Conservation (phyloP, 495 filamentous ascomycete species). For the Penicillium paxilli region DNA sequence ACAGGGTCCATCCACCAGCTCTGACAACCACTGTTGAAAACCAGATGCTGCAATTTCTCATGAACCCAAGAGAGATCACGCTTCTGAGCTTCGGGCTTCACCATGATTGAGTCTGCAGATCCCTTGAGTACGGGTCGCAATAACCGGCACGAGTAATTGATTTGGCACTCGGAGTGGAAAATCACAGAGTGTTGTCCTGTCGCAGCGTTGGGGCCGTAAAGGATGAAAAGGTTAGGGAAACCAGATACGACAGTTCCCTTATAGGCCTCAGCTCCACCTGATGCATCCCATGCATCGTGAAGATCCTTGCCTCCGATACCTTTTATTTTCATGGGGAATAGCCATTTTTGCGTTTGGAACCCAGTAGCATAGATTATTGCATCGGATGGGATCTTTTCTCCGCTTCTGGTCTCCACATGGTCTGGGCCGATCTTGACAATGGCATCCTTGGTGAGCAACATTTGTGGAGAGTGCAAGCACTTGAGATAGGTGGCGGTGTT, state of each 20-base stretch:
- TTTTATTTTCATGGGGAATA: slow-evolving; percentile 37
- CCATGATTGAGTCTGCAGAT: slow-evolving; percentile 22
- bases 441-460: slow-evolving; percentile 49
- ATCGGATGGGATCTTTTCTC: slow-evolving; percentile 46
- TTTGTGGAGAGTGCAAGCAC: slow-evolving; percentile 43
- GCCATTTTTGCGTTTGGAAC: slow-evolving; percentile 38
- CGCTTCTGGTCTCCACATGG: slow-evolving; percentile 36
- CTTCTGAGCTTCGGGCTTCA: slow-evolving; percentile 46
- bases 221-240: slow-evolving; percentile 62
- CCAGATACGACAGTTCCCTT: slow-evolving; percentile 55
- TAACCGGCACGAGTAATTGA: slow-evolving; percentile 34
- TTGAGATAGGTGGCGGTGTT: slow-evolving; percentile 51
- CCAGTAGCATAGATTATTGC: slow-evolving; percentile 54
- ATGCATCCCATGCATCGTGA: slow-evolving; percentile 45
- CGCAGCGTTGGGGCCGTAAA: slow-evolving; percentile 60
- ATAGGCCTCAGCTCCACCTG: slow-evolving; percentile 56
- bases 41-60: slow-evolving; percentile 7
- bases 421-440: slow-evolving; percentile 34
- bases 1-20: slow-evolving; percentile 15
- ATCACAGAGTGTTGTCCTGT: slow-evolving; percentile 54
- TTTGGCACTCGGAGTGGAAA: slow-evolving; percentile 54
- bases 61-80: slow-evolving; percentile 15
- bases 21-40: slow-evolving; percentile 14
- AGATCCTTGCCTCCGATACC: slow-evolving; percentile 48
- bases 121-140: slow-evolving; percentile 23